Evolutionary conservation across 331 rosid genomes (phyloP).

Genomic region (Malus hybrid): DNA sequence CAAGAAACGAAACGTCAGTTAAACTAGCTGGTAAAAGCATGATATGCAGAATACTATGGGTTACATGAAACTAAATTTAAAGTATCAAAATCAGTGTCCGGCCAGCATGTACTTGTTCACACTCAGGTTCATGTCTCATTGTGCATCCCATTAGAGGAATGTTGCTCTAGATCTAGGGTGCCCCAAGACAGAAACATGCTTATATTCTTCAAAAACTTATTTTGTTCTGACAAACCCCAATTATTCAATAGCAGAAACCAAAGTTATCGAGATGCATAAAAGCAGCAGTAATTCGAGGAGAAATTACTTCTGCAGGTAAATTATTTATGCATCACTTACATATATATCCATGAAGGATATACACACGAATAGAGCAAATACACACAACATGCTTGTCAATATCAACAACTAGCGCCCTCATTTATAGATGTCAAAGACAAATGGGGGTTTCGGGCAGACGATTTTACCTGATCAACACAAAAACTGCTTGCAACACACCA

Average conservation of each 20-base stretch:
- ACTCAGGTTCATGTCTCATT: not conserved
- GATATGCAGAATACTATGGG: not conserved
- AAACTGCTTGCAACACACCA: constrained; percentile 82
- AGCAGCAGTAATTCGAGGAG: not conserved
- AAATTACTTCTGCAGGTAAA: not conserved
- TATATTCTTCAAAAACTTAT: not conserved
- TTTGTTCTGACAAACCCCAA: not conserved
- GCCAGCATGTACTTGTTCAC: not conserved
- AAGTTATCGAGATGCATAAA: not conserved
- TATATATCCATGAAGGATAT: not conserved
- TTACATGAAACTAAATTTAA: not conserved
- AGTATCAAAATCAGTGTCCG: not conserved
- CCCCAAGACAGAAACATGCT: not conserved
- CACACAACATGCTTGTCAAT: not conserved
- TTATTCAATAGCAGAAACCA: not conserved
- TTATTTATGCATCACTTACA: not conserved
- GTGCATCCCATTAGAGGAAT: not conserved
- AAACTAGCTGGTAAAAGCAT: not conserved
- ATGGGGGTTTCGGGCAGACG: not conserved
- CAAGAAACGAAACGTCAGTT: not conserved
- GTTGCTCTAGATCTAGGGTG: not conserved
- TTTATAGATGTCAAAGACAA: not conserved
- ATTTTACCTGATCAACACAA: constrained; percentile 75
- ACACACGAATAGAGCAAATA: not conserved
- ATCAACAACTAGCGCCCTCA: not conserved